These are phyloP conservation scores for Hypomyces rosellus DNA, from an alignment of 2,329 filamentous ascomycete genomes.

Conservation along the genomic window DNA sequence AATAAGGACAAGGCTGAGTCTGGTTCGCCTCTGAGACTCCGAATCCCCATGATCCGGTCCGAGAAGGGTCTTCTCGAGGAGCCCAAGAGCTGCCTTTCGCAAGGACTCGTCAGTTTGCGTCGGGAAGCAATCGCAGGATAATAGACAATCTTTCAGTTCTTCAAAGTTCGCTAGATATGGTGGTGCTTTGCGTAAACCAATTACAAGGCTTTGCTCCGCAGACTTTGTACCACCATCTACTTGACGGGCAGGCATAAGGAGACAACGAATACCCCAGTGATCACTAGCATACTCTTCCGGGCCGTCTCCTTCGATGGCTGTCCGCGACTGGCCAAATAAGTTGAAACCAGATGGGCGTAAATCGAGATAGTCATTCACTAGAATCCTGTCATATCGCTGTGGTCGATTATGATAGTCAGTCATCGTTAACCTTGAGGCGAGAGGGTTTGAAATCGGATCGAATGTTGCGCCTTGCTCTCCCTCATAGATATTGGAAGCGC, in stretches of 20 bases:
- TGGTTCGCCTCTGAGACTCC: slow-evolving; percentile 12
- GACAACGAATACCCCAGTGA: slow-evolving; percentile 52
- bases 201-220: not conserved
- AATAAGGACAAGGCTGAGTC: slow-evolving; percentile 42
- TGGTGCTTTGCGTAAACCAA: slow-evolving; percentile 27
- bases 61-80: slow-evolving; percentile 38
- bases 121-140: slow-evolving; percentile 38
- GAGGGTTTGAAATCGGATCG: slow-evolving; percentile 49
- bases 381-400: slow-evolving; percentile 60
- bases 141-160: slow-evolving; percentile 33
- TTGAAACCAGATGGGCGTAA: slow-evolving; percentile 39
- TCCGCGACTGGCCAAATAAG: slow-evolving; percentile 42
- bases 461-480: slow-evolving; percentile 62
- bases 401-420: slow-evolving; percentile 46
- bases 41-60: slow-evolving; percentile 20
- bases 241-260: slow-evolving; percentile 21
- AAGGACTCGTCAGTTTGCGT: slow-evolving; percentile 34
- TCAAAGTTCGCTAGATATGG: slow-evolving; percentile 24
- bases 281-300: slow-evolving; percentile 38
- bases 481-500: slow-evolving; percentile 35
- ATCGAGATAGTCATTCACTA: slow-evolving; percentile 41
- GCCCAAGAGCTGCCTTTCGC: slow-evolving; percentile 38
- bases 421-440: slow-evolving; percentile 46
- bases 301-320: not conserved
- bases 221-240: not conserved